Evolutionary conservation across 352 stramenopile genomes (phyloP).

Genomic region (Globisporangium solare): DNA sequence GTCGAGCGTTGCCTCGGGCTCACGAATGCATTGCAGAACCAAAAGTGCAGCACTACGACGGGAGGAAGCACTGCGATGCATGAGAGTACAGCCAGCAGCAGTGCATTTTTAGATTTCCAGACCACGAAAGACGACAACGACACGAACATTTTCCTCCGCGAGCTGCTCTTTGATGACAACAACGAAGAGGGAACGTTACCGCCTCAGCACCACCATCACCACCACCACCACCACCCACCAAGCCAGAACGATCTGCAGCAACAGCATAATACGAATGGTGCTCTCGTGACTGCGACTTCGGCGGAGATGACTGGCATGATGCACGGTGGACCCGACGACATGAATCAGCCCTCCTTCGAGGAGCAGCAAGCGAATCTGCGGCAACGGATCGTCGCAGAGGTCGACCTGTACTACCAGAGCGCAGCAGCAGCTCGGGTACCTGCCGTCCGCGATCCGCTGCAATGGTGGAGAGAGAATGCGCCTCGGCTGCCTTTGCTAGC

Average conservation of each 20-base stretch:
- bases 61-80: conserved; percentile 5
- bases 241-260: too few species aligned
- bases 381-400: conserved; percentile 25
- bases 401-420: conserved; percentile 37
- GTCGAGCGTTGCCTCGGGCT: conserved; percentile 37
- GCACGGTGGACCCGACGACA: conserved; percentile 3
- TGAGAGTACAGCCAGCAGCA: conserved; percentile 20
- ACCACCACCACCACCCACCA: conserved; percentile 19
- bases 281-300: conserved; percentile 1
- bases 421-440: conserved; percentile 27
- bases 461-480: conserved; percentile 41
- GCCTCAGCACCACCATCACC: conserved; percentile 20
- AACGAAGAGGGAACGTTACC: conserved; percentile 27
- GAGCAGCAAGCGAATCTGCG: conserved; percentile 33
- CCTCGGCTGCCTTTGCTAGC: conserved; percentile 29
- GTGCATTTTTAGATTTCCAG: conserved; percentile 35
- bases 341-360: conserved; percentile 12
- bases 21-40: conserved; percentile 35
- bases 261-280: too few species aligned
- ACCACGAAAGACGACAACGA: conserved; percentile 37
- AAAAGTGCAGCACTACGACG: conserved; percentile 21
- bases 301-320: background rate
- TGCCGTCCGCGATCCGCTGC: conserved; percentile 35
- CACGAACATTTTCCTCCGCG: conserved; percentile 39
- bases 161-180: conserved; percentile 42